A percentile compares a stretch with the other conserved stretches of the same genome.
These are phyloP conservation scores for Leptomonas pyrrhocoris DNA, from an alignment of 208 protist species.

Conservation along the genomic window DNA sequence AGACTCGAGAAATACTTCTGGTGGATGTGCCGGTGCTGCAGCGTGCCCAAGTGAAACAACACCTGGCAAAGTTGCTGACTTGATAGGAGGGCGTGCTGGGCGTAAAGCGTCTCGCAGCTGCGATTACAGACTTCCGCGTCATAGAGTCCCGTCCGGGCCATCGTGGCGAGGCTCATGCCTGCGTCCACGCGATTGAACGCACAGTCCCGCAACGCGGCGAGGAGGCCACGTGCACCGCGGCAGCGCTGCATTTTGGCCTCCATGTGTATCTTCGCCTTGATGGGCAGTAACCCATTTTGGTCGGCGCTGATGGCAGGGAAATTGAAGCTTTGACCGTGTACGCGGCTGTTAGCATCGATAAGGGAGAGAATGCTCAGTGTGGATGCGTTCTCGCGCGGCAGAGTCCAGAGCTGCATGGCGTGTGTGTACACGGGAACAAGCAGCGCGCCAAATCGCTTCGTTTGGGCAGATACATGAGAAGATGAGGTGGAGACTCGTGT, in stretches of 20 bases:
- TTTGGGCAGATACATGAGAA: background rate
- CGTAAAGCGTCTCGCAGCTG: conserved; percentile 77
- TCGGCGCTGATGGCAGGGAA: conserved; percentile 62
- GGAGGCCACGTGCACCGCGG: conserved; percentile 60
- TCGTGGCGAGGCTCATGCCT: conserved; percentile 69
- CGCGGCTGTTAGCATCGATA: conserved; percentile 52
- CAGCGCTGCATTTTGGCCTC: conserved; percentile 89
- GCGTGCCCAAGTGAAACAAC: conserved; percentile 76
- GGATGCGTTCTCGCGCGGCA: conserved; percentile 33
- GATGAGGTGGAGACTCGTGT: background rate
- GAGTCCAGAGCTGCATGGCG: conserved; percentile 63
- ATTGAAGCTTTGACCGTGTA: conserved; percentile 63
- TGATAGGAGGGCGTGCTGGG: conserved; percentile 66
- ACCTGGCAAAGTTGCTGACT: conserved; percentile 84
- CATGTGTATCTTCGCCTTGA: conserved; percentile 84
- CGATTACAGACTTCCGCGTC: conserved; percentile 80
- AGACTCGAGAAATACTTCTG: conserved; percentile 80
- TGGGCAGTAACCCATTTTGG: conserved; percentile 68
- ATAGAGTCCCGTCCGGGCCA: conserved; percentile 83
- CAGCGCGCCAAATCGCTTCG: conserved; percentile 28
- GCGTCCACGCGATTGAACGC: conserved; percentile 78
- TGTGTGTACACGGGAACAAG: conserved; percentile 40
- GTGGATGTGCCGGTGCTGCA: conserved; percentile 87
- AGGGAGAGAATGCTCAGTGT: conserved; percentile 70
- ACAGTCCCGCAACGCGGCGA: conserved; percentile 52